phyloP scores from a whole-genome alignment of 31 red algal genomes.

The Bonnemaisonia californica region DNA sequence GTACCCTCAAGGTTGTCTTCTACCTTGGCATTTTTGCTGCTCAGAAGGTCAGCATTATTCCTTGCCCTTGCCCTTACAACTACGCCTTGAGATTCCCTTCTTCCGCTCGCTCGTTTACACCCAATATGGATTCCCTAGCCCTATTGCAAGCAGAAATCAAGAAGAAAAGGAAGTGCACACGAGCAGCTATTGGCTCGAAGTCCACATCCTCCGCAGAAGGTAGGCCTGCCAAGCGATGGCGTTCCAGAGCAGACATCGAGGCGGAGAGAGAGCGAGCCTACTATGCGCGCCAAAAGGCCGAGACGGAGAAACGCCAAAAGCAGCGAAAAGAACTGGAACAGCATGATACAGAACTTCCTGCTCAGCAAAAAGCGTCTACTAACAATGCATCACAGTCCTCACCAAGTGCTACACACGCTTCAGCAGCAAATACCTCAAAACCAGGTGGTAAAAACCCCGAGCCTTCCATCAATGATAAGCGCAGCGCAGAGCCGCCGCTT shows the following conservation, averaged over 20 bases:
- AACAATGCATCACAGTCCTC: no score
- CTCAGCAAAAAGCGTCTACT: no score
- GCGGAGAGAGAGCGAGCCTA: constrained; percentile 11
- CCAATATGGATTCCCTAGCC: constrained; percentile 28
- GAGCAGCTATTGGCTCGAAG: not conserved
- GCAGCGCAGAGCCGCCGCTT: not conserved
- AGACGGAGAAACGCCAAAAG: not conserved
- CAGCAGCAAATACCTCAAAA: no score
- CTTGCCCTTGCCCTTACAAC: no score
- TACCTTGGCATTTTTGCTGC: no score
- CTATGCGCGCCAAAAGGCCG: not conserved
- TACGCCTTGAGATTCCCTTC: no score
- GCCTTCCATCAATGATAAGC: not conserved
- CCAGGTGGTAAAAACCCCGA: not conserved
- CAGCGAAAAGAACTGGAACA: not conserved
- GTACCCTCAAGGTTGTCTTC: no score
- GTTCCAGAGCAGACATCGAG: constrained; percentile 15
- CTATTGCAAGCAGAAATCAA: constrained; percentile 15
- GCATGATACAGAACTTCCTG: not conserved
- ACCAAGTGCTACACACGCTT: no score
- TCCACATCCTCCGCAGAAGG: not conserved
- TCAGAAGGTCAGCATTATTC: no score
- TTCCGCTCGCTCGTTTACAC: not conserved
- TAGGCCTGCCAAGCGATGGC: constrained; percentile 35
- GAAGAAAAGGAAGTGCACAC: constrained; percentile 19